Evolutionary conservation across 2,329 filamentous ascomycete species (phyloP).

Genomic region (Phialophora expanda): DNA sequence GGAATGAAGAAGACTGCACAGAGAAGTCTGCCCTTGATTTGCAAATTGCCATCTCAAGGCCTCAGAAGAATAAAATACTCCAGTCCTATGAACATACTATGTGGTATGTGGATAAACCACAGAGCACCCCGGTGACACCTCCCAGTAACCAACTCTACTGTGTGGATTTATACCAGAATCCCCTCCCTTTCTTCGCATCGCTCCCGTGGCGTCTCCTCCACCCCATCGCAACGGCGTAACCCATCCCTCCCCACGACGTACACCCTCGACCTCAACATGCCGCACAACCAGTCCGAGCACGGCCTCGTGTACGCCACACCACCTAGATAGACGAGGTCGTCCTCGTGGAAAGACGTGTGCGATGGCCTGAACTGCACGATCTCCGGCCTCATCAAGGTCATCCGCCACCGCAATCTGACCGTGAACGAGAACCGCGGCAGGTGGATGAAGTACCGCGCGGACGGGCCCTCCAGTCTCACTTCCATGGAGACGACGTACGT

Average conservation of each 20-base stretch:
- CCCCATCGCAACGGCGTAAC: not conserved
- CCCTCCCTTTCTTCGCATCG: not conserved
- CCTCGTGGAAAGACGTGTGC: not conserved
- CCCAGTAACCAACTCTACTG: no score
- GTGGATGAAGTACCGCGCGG: not conserved
- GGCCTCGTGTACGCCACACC: not conserved
- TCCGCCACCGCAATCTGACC: not conserved
- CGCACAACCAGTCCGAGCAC: not conserved
- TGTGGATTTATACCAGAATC: not conserved
- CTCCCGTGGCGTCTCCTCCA: not conserved
- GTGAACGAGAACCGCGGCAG: not conserved
- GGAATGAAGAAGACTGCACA: no score
- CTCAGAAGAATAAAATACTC: no score
- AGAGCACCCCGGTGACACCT: no score
- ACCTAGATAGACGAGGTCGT: not conserved
- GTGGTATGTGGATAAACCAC: no score
- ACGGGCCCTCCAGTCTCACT: not conserved
- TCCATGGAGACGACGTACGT: conserved; percentile 1
- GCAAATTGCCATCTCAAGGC: no score
- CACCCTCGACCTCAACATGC: not conserved
- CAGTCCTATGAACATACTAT: no score
- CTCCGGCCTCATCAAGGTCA: not conserved
- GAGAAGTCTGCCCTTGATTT: no score
- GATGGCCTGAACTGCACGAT: not conserved
- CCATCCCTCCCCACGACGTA: not conserved